Evolutionary conservation across 768 basidiomycete genomes (phyloP).

Genomic region (Tylopilus felleus): DNA sequence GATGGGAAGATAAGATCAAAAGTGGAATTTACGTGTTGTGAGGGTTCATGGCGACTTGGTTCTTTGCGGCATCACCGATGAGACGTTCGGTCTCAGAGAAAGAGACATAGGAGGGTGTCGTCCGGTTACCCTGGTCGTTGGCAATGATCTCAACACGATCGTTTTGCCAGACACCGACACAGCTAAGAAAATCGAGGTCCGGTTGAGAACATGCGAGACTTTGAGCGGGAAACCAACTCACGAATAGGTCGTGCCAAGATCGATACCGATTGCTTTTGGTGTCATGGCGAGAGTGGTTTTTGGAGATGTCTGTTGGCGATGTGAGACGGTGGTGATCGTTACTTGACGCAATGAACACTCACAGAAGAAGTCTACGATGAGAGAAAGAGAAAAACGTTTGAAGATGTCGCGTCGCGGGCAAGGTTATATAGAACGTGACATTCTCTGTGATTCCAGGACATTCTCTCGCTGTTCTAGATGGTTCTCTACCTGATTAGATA

Average conservation of each 20-base stretch:
- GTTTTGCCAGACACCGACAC: constrained; percentile 99
- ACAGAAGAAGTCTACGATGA: constrained; percentile 15
- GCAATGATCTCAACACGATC: constrained; percentile 99
- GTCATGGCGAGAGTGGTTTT: constrained; percentile 36
- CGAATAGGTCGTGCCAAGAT: constrained; percentile 93
- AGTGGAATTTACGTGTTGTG: constrained; percentile 62
- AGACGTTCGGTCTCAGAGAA: constrained; percentile 95
- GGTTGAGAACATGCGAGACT: constrained; percentile 3
- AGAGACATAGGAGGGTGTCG: constrained; percentile 93
- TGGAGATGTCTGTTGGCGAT: constrained; percentile 5
- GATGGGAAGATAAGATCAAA: neutral
- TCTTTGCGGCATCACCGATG: constrained; percentile 99
- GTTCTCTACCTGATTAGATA: constrained; percentile 34
- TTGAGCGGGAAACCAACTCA: constrained; percentile 37
- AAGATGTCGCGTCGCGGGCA: neutral
- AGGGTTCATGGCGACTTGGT: constrained; percentile 98
- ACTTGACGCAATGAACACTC: constrained; percentile 10
- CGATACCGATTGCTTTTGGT: constrained; percentile 89
- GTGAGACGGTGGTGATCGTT: constrained; percentile 3
- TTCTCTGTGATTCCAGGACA: constrained; percentile 34
- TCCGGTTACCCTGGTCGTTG: constrained; percentile 93
- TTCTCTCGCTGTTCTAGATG: constrained; percentile 33
- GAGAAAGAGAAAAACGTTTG: constrained; percentile 10
- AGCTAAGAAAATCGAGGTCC: constrained; percentile 46
- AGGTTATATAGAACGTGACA: constrained; percentile 29